Conservation (phyloP, 2,329 filamentous ascomycete genomes). For the Xylariales sp. region DNA sequence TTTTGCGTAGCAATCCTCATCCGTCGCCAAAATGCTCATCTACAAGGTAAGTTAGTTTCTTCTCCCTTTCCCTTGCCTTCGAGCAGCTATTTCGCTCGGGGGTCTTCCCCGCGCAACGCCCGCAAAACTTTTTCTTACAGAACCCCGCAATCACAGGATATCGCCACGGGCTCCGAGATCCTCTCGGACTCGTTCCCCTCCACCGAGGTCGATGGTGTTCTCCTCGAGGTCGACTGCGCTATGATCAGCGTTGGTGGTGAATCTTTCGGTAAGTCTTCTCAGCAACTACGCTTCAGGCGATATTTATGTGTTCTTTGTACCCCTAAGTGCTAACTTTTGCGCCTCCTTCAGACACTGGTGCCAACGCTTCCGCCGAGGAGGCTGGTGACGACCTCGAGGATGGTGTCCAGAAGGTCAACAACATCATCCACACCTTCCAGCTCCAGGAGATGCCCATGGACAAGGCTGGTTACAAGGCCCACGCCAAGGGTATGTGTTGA, state of each 20-base stretch:
- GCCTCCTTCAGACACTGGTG: conserved; percentile 87
- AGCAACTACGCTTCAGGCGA: conserved; percentile 1
- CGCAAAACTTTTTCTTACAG: neutral
- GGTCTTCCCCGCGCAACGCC: conserved; percentile 1
- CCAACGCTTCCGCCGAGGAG: conserved; percentile 95
- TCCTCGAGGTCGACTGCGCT: conserved; percentile 87
- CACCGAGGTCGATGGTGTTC: conserved; percentile 72
- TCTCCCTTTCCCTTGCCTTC: neutral
- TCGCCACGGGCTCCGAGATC: conserved; percentile 77
- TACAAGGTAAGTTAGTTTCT: conserved; percentile 54
- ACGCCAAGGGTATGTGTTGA: conserved; percentile 72
- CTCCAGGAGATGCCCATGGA: conserved; percentile 73
- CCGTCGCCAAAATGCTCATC: conserved; percentile 65
- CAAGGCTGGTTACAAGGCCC: conserved; percentile 79
- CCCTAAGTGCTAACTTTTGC: no score
- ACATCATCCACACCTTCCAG: conserved; percentile 90
- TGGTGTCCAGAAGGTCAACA: conserved; percentile 70
- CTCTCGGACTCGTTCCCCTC: conserved; percentile 92
- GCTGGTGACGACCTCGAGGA: conserved; percentile 75
- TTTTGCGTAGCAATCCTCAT: no score
- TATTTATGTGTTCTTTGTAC: no score
- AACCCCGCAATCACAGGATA: conserved; percentile 56
- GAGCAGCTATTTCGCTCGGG: neutral
- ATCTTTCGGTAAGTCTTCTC: conserved; percentile 58
- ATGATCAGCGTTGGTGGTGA: conserved; percentile 80